Percentiles rank a stretch among this genome's conserved stretches.
Conservation (phyloP, 1,139 yeast genomes). For the Debaryomyces psychrophilus region DNA sequence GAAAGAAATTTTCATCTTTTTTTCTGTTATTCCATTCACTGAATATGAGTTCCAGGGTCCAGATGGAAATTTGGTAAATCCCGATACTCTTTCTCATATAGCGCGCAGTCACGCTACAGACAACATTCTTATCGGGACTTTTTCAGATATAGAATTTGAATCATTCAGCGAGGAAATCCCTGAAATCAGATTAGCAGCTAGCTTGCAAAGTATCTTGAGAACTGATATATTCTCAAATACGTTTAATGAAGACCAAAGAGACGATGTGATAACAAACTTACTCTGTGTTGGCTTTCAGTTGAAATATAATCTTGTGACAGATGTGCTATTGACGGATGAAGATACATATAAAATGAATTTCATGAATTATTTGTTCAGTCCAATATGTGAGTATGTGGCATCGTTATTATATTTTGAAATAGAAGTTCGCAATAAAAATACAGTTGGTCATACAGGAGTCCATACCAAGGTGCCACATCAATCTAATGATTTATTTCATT, state of each 20-base stretch:
- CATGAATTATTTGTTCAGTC: not conserved
- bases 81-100: not conserved
- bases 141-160: constrained; percentile 1
- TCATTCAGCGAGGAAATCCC: not conserved
- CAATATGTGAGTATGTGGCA: constrained; percentile 3
- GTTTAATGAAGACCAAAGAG: not conserved
- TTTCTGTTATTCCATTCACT: constrained; percentile 6
- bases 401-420: not conserved
- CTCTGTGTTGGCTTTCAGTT: not conserved
- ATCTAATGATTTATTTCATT: not conserved
- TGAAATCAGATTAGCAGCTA: not conserved
- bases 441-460: constrained; percentile 1
- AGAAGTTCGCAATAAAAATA: not conserved
- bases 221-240: not conserved
- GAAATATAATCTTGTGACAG: not conserved
- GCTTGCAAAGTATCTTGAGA: not conserved
- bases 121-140: constrained; percentile 2
- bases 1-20: too few species aligned
- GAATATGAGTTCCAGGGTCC: constrained; percentile 4
- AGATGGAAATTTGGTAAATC: constrained; percentile 3
- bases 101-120: not conserved
- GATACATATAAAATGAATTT: not conserved
- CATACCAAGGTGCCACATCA: not conserved
- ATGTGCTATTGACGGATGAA: not conserved
- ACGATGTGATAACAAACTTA: not conserved